A percentile compares a stretch with the other conserved stretches of the same genome.
Evolutionary conservation across 2,329 filamentous ascomycete species (phyloP).

Genomic region (Sclerotinia spermophila): DNA sequence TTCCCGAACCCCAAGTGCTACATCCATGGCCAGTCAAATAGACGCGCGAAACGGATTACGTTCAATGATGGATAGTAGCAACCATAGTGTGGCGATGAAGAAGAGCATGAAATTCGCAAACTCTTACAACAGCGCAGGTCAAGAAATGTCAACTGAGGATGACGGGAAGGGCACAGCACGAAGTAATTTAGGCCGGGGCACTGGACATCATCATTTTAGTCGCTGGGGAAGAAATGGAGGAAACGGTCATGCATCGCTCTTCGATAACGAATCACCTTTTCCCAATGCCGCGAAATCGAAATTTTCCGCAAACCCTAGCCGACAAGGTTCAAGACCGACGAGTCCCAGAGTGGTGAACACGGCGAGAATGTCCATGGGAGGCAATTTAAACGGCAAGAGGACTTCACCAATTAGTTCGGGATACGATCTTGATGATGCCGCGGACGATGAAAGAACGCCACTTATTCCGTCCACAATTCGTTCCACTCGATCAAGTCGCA

Average conservation of each 20-base stretch:
- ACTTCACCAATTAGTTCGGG: slow-evolving; percentile 58
- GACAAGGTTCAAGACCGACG: slow-evolving; percentile 62
- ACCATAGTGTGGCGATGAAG: neutral
- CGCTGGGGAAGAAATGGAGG: slow-evolving; percentile 69
- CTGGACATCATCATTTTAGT: slow-evolving; percentile 71
- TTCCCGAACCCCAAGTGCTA: slow-evolving; percentile 90
- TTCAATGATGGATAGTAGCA: slow-evolving; percentile 45
- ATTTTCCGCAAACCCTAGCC: slow-evolving; percentile 52
- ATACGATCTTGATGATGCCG: slow-evolving; percentile 81
- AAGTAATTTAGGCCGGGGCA: slow-evolving; percentile 58
- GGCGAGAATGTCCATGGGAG: neutral
- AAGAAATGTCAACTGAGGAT: slow-evolving; percentile 52
- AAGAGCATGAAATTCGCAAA: slow-evolving; percentile 86
- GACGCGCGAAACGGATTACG: slow-evolving; percentile 48
- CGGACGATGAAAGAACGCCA: slow-evolving; percentile 85
- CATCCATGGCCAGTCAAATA: slow-evolving; percentile 71
- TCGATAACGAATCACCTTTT: slow-evolving; percentile 77
- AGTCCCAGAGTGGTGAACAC: slow-evolving; percentile 60
- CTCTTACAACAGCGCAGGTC: slow-evolving; percentile 59
- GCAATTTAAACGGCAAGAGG: slow-evolving; percentile 47
- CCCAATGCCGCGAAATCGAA: slow-evolving; percentile 63
- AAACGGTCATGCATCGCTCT: slow-evolving; percentile 66
- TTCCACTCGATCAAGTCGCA: slow-evolving; percentile 54
- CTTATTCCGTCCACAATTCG: slow-evolving; percentile 61
- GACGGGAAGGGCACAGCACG: slow-evolving; percentile 61